Evolutionary conservation across 2,329 filamentous ascomycete species (phyloP).

Genomic region (Colletotrichum chrysophilum): DNA sequence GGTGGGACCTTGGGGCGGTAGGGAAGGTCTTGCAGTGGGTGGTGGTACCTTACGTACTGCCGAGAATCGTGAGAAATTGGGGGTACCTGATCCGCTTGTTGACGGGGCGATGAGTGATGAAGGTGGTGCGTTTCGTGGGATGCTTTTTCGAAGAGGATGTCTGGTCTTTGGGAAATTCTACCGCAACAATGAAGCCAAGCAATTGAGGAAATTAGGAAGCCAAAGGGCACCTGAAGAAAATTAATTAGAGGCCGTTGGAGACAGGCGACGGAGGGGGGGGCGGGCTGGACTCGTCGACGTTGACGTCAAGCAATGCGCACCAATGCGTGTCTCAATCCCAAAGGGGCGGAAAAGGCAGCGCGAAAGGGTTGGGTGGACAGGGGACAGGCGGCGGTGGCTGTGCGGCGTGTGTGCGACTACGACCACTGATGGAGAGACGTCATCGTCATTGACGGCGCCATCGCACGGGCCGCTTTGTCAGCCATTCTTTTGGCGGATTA

Average conservation of each 20-base stretch:
- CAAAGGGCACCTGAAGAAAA: not conserved
- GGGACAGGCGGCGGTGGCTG: not conserved
- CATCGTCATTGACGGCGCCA: slow-evolving; percentile 4
- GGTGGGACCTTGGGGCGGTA: not conserved
- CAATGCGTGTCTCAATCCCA: not conserved
- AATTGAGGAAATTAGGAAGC: not conserved
- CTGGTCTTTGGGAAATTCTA: not conserved
- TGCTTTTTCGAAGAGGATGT: not conserved
- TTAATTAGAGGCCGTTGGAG: not conserved
- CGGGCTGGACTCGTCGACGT: not conserved
- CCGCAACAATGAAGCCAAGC: not conserved
- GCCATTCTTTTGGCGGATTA: not conserved
- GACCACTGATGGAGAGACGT: not conserved
- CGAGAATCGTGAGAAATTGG: not conserved
- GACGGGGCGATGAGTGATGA: not conserved
- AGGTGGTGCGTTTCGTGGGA: not conserved
- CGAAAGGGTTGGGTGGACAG: not conserved
- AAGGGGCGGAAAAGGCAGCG: not conserved
- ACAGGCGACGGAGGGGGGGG: not conserved
- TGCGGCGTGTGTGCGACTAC: not conserved
- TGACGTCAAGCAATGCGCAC: not conserved
- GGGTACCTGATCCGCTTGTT: slow-evolving; percentile 4
- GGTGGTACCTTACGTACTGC: not conserved
- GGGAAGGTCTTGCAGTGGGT: not conserved
- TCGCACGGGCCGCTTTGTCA: not conserved